A percentile compares a stretch with the other conserved stretches of the same genome.
Conservation (phyloP, 2,329 filamentous ascomycete genomes). For the Calonectria naviculata region DNA sequence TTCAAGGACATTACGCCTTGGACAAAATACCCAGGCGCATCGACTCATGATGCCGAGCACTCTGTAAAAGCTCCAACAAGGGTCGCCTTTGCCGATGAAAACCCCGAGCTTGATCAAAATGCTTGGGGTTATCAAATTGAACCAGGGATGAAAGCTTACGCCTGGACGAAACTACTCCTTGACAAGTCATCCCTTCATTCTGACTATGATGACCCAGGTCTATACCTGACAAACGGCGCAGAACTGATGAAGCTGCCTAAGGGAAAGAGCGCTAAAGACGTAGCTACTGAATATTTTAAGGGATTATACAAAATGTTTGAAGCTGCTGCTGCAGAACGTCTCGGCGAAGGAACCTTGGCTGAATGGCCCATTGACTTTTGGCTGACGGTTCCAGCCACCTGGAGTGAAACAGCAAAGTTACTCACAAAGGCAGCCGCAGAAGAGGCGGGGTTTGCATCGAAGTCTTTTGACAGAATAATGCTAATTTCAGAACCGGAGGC, state of each 20-base stretch:
- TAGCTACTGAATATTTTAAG: conserved; percentile 19
- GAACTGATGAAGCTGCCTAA: conserved; percentile 15
- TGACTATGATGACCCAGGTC: conserved; percentile 16
- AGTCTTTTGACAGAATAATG: conserved; percentile 9
- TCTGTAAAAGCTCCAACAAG: conserved; percentile 28
- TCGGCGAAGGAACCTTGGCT: background rate
- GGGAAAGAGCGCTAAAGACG: conserved; percentile 16
- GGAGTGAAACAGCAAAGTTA: conserved; percentile 21
- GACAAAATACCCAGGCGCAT: conserved; percentile 30
- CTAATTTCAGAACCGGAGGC: conserved; percentile 28
- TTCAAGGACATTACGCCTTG: conserved; percentile 28
- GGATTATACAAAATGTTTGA: conserved; percentile 23
- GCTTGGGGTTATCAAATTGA: conserved; percentile 27
- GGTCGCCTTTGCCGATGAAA: conserved; percentile 27
- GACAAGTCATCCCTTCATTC: conserved; percentile 13
- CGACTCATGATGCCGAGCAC: conserved; percentile 24
- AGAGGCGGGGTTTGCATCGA: conserved; percentile 13
- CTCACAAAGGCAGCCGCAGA: conserved; percentile 19
- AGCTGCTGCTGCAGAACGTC: background rate
- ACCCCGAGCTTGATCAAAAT: conserved; percentile 16
- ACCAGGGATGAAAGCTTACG: conserved; percentile 22
- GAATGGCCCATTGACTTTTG: conserved; percentile 19
- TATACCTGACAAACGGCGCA: background rate
- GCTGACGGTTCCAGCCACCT: conserved; percentile 26
- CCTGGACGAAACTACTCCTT: conserved; percentile 29